A percentile compares a stretch with the other conserved stretches of the same genome.
These are phyloP conservation scores for Aureobasidium pullulans DNA, from an alignment of 2,329 filamentous ascomycete species.

Conservation along the genomic window DNA sequence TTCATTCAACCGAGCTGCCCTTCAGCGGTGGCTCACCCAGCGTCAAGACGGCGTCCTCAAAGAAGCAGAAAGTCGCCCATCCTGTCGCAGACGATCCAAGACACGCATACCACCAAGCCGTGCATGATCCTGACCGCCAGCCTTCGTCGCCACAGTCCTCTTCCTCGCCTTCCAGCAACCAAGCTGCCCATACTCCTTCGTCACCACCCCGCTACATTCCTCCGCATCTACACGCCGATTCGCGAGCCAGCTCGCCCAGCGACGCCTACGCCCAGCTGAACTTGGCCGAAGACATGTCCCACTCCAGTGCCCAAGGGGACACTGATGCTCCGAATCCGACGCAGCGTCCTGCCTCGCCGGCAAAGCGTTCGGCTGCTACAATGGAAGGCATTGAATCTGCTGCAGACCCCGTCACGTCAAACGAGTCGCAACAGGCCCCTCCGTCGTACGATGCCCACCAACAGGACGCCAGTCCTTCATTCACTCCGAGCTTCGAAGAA, in stretches of 20 bases:
- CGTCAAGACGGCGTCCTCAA: constrained; percentile 24
- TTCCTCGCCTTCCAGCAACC: constrained; percentile 17
- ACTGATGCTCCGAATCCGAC: neutral
- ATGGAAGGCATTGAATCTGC: constrained; percentile 39
- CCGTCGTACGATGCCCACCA: constrained; percentile 24
- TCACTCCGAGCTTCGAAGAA: constrained; percentile 48
- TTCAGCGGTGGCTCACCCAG: constrained; percentile 16
- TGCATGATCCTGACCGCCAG: constrained; percentile 16
- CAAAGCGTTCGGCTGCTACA: constrained; percentile 48
- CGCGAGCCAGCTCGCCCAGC: constrained; percentile 34
- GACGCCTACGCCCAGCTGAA: constrained; percentile 47
- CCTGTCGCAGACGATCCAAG: constrained; percentile 20
- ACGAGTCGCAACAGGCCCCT: neutral
- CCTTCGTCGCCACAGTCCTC: constrained; percentile 17
- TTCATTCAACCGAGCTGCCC: constrained; percentile 13
- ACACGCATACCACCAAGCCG: constrained; percentile 17
- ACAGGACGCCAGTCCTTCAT: constrained; percentile 1
- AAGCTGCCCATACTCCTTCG: constrained; percentile 16
- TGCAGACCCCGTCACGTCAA: neutral
- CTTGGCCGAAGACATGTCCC: constrained; percentile 39
- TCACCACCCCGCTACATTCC: constrained; percentile 44
- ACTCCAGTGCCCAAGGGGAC: constrained; percentile 22
- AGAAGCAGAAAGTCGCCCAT: constrained; percentile 41
- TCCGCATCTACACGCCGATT: constrained; percentile 41
- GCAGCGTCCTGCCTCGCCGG: constrained; percentile 43